phyloP scores from a whole-genome alignment of 2,329 filamentous ascomycete genomes.

The Coniochaeta sp. region DNA sequence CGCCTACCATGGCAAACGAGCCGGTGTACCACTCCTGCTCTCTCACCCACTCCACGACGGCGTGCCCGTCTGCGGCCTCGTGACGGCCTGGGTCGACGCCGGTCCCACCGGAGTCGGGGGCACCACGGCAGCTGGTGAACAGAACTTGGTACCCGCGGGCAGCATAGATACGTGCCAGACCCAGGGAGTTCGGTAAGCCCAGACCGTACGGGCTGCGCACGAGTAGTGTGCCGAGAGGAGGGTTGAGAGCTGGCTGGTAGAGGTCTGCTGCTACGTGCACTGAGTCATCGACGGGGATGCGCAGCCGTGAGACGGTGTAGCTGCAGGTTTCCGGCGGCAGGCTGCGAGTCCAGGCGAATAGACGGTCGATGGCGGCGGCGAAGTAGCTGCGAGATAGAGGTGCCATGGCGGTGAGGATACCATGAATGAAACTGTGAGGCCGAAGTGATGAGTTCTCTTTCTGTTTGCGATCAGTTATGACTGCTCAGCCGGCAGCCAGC shows the following conservation, averaged over 20 bases:
- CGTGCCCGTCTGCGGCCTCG: constrained; percentile 7
- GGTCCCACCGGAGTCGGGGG: too few relatives aligned
- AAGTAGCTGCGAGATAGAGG: too few relatives aligned
- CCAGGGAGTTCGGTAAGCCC: too few relatives aligned
- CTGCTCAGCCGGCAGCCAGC: too few relatives aligned
- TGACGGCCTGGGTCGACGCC: too few relatives aligned
- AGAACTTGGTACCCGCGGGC: too few relatives aligned
- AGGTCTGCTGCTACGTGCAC: constrained; percentile 19
- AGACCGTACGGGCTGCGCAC: too few relatives aligned
- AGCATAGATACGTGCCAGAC: too few relatives aligned
- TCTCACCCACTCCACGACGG: constrained; percentile 14
- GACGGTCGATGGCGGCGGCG: not conserved
- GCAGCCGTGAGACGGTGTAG: constrained; percentile 7
- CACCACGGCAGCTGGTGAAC: too few relatives aligned
- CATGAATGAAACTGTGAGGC: constrained; percentile 6
- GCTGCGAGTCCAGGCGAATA: not conserved
- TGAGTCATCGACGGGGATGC: constrained; percentile 9
- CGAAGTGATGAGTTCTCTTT: too few relatives aligned
- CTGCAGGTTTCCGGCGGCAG: constrained; percentile 8
- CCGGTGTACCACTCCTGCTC: constrained; percentile 14
- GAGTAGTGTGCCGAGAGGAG: too few relatives aligned
- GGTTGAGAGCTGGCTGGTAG: constrained; percentile 7
- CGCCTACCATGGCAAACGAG: constrained; percentile 11
- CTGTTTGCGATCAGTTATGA: too few relatives aligned
- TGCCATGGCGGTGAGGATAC: constrained; percentile 7